Evolutionary conservation across 2,329 filamentous ascomycete genomes (phyloP).

Genomic region (Hymenoscyphus fraxineus): DNA sequence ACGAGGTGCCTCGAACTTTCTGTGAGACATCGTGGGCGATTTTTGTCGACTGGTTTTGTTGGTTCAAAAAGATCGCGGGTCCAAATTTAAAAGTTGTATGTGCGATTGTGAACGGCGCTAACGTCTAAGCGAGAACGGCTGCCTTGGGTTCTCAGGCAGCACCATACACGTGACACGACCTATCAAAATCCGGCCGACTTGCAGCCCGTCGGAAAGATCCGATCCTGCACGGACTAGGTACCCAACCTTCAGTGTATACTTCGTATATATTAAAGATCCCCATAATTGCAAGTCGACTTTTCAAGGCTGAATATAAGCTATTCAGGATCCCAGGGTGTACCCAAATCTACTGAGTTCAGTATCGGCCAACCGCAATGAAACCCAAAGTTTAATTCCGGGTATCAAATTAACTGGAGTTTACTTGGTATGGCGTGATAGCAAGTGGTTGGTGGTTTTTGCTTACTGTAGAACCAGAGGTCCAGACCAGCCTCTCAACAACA

Average conservation of each 20-base stretch:
- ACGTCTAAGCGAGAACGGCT: background rate
- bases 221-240: background rate
- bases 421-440: too few species aligned
- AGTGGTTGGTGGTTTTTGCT: too few species aligned
- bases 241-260: background rate
- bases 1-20: slow-evolving; percentile 63
- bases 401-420: too few species aligned
- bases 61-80: background rate
- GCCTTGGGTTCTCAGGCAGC: too few species aligned
- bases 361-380: too few species aligned
- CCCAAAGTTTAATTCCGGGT: too few species aligned
- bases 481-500: too few species aligned
- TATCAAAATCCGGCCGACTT: background rate
- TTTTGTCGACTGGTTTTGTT: slow-evolving; percentile 2
- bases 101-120: slow-evolving; percentile 1
- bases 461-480: too few species aligned
- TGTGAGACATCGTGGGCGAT: slow-evolving; percentile 26
- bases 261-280: background rate
- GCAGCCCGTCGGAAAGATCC: background rate
- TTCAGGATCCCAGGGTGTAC: background rate
- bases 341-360: background rate
- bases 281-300: background rate
- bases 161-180: background rate
- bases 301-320: slow-evolving; percentile 1
- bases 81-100: slow-evolving; percentile 1